Conservation (phyloP, 148 eudicot species). For the Vaccinium darrowii region DNA sequence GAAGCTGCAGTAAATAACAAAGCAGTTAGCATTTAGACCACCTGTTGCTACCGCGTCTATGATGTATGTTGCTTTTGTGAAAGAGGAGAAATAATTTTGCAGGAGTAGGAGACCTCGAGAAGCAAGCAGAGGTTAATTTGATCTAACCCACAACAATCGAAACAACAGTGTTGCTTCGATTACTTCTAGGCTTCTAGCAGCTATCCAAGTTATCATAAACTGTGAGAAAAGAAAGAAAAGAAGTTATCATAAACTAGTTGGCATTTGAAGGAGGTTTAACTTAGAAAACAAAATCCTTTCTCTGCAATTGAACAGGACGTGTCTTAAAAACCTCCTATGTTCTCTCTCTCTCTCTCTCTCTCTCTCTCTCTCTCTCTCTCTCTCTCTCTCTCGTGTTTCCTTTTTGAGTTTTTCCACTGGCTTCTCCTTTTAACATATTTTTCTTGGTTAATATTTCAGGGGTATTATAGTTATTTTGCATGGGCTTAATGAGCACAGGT, state of each 20-base stretch:
- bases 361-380: too few relatives aligned
- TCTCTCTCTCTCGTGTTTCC: too few relatives aligned
- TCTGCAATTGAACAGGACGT: not conserved
- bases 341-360: not conserved
- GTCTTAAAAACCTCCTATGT: not conserved
- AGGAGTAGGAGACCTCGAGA: not conserved
- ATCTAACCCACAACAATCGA: not conserved
- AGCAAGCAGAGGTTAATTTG: not conserved
- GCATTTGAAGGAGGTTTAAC: not conserved
- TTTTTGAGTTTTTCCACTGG: not conserved
- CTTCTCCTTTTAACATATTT: not conserved
- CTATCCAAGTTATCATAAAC: not conserved
- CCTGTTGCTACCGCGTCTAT: not conserved
- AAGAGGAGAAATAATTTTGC: not conserved
- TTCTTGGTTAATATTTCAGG: constrained; percentile 50
- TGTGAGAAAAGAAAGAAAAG: not conserved
- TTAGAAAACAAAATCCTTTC: not conserved
- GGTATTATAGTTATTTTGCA: constrained; percentile 82
- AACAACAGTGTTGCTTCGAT: not conserved
- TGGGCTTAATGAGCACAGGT: constrained; percentile 98
- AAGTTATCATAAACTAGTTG: not conserved
- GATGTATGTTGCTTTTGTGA: not conserved
- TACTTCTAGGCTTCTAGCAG: not conserved
- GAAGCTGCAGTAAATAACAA: not conserved
- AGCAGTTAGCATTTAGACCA: not conserved